Evolutionary conservation across 75 land plant genomes (phyloP).

Genomic region (Azolla pinnata): DNA sequence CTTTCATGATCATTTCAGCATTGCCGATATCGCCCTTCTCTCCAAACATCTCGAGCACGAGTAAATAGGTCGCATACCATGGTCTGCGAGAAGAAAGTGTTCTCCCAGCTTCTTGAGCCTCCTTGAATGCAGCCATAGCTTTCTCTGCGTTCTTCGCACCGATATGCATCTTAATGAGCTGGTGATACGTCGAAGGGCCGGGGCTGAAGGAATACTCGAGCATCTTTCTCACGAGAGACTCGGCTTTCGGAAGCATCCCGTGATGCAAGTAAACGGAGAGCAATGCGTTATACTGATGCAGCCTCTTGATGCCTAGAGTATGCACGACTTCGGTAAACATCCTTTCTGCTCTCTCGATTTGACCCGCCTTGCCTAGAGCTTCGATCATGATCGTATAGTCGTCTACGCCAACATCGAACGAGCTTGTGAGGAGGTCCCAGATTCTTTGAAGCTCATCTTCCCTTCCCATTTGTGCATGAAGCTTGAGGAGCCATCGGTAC

Average conservation of each 20-base stretch:
- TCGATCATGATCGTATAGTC: slow-evolving; percentile 13
- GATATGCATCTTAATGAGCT: slow-evolving; percentile 14
- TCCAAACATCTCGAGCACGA: slow-evolving; percentile 15
- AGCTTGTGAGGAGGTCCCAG: slow-evolving; percentile 10
- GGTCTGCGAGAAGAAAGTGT: slow-evolving; percentile 8
- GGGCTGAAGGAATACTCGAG: slow-evolving; percentile 1
- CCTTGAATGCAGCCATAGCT: slow-evolving; percentile 11
- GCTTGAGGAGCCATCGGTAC: slow-evolving; percentile 11
- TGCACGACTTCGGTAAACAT: slow-evolving; percentile 1
- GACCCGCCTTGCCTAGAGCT: slow-evolving; percentile 15
- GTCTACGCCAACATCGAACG: background rate
- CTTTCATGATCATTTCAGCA: slow-evolving; percentile 12
- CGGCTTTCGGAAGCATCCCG: slow-evolving; percentile 19
- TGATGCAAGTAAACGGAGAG: slow-evolving; percentile 13
- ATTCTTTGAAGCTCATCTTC: slow-evolving; percentile 17
- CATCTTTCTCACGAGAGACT: slow-evolving; percentile 14
- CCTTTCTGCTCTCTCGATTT: slow-evolving; percentile 19
- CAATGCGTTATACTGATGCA: slow-evolving; percentile 18
- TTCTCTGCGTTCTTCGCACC: slow-evolving; percentile 9
- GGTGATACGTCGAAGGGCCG: slow-evolving; percentile 16
- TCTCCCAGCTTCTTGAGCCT: slow-evolving; percentile 6
- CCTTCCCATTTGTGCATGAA: slow-evolving; percentile 9
- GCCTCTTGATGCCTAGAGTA: slow-evolving; percentile 4
- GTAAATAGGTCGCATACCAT: slow-evolving; percentile 15
- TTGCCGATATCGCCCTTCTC: slow-evolving; percentile 14